These are phyloP conservation scores for Paratinospora sagittata DNA, from an alignment of 164 flowering plant genomes.

Conservation along the genomic window DNA sequence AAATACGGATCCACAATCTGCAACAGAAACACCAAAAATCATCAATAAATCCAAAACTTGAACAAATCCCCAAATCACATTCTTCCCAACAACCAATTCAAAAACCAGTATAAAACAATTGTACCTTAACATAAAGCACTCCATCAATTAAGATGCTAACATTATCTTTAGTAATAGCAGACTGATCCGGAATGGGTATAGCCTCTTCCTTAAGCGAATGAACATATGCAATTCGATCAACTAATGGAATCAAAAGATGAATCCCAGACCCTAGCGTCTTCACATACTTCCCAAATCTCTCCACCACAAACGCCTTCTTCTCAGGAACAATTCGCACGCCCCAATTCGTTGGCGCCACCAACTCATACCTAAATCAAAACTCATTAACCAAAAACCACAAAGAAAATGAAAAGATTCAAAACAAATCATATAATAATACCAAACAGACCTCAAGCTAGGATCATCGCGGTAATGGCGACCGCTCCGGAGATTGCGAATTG, in stretches of 20 bases:
- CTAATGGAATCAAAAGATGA: constrained; percentile 71
- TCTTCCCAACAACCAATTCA: neutral
- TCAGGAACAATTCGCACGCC: constrained; percentile 82
- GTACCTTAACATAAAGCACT: constrained; percentile 76
- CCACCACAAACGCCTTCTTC: constrained; percentile 77
- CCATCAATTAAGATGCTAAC: constrained; percentile 83
- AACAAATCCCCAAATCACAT: neutral
- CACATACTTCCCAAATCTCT: constrained; percentile 78
- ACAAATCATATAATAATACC: too few species aligned
- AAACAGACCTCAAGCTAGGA: constrained; percentile 13
- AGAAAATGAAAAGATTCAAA: too few species aligned
- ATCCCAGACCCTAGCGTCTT: constrained; percentile 81
- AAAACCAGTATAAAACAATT: neutral
- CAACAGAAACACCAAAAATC: constrained; percentile 10
- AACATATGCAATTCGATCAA: constrained; percentile 80
- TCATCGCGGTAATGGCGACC: constrained; percentile 20
- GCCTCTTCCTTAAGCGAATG: constrained; percentile 93
- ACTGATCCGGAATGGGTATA: constrained; percentile 74
- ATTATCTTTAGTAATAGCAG: constrained; percentile 91
- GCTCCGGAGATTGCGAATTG: constrained; percentile 21
- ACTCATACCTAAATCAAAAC: constrained; percentile 49
- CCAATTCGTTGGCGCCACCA: constrained; percentile 65
- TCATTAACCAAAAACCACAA: too few species aligned
- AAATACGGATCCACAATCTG: constrained; percentile 74
- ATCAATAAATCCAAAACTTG: constrained; percentile 1